Percentiles rank a stretch among this genome's conserved stretches.
These are phyloP conservation scores for Leishmania amazonensis DNA, from an alignment of 208 protist genomes.

Conservation along the genomic window DNA sequence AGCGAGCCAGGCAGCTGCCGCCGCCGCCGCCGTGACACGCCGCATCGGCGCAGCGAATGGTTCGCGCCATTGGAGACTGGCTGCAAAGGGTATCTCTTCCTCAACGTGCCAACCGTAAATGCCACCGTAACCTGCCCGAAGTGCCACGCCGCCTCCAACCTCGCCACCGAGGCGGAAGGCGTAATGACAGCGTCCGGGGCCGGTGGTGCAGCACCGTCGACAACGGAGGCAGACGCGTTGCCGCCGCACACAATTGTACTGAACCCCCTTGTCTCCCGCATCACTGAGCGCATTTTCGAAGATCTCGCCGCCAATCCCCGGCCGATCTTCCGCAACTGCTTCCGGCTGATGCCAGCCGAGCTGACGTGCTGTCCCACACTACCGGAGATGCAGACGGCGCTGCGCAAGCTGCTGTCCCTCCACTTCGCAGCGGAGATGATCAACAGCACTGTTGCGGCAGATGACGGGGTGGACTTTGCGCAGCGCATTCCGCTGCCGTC, in stretches of 20 bases:
- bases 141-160: slow-evolving; percentile 22
- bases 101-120: slow-evolving; percentile 50
- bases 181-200: not conserved
- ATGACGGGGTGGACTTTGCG: slow-evolving; percentile 21
- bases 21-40: slow-evolving; percentile 2
- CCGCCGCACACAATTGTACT: slow-evolving; percentile 65
- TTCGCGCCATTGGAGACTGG: slow-evolving; percentile 60
- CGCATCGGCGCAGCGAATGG: slow-evolving; percentile 38
- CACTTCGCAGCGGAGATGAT: slow-evolving; percentile 48
- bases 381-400: slow-evolving; percentile 66
- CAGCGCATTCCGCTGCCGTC: slow-evolving; percentile 22
- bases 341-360: slow-evolving; percentile 78
- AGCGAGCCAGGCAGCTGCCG: not conserved
- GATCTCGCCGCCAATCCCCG: slow-evolving; percentile 58
- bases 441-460: slow-evolving; percentile 9
- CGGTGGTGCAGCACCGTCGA: not conserved
- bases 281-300: slow-evolving; percentile 77
- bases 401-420: slow-evolving; percentile 45
- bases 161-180: not conserved
- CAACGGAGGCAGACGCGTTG: slow-evolving; percentile 7
- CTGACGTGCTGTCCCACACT: slow-evolving; percentile 85
- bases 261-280: slow-evolving; percentile 71
- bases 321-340: slow-evolving; percentile 76
- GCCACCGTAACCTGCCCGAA: slow-evolving; percentile 30
- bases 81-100: slow-evolving; percentile 72